phyloP scores from a whole-genome alignment of 805 yeast genomes.

The Candida verbasci region DNA sequence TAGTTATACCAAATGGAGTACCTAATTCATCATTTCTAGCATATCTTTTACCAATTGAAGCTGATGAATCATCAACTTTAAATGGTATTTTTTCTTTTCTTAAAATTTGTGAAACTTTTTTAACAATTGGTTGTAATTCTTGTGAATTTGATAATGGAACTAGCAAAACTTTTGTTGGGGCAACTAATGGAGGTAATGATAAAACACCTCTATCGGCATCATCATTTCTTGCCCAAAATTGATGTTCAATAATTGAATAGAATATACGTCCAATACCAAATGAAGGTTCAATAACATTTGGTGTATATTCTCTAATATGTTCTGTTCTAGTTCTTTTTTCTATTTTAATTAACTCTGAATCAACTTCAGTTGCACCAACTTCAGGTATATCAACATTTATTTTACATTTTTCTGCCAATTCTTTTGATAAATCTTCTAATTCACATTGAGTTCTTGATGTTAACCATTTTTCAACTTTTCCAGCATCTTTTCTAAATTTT shows the following conservation, averaged over 20 bases:
- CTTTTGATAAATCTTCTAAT: conserved; percentile 69
- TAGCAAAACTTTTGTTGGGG: conserved; percentile 94
- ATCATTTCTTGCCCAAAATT: conserved; percentile 92
- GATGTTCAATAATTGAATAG: conserved; percentile 89
- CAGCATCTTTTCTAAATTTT: conserved; percentile 94
- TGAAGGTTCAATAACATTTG: conserved; percentile 98
- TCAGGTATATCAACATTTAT: conserved; percentile 68
- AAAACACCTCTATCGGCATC: conserved; percentile 78
- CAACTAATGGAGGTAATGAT: conserved; percentile 91
- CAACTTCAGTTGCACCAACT: conserved; percentile 66
- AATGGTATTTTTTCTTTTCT: conserved; percentile 84
- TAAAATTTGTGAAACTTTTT: conserved; percentile 63
- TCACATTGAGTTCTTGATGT: conserved; percentile 75
- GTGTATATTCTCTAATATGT: conserved; percentile 92
- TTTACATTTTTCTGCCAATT: conserved; percentile 57
- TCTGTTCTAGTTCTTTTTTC: conserved; percentile 76
- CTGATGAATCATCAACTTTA: conserved; percentile 95
- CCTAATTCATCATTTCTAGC: conserved; percentile 98
- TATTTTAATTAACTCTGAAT: conserved; percentile 65
- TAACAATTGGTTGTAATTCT: conserved; percentile 70
- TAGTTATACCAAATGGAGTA: conserved; percentile 97
- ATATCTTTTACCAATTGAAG: conserved; percentile 96
- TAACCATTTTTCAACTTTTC: conserved; percentile 81
- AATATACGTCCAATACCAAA: conserved; percentile 98
- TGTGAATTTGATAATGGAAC: conserved; percentile 90